Base-by-base conservation (phyloP, 2,329 filamentous ascomycete genomes). In the Clarireedia hainanense region DNA sequence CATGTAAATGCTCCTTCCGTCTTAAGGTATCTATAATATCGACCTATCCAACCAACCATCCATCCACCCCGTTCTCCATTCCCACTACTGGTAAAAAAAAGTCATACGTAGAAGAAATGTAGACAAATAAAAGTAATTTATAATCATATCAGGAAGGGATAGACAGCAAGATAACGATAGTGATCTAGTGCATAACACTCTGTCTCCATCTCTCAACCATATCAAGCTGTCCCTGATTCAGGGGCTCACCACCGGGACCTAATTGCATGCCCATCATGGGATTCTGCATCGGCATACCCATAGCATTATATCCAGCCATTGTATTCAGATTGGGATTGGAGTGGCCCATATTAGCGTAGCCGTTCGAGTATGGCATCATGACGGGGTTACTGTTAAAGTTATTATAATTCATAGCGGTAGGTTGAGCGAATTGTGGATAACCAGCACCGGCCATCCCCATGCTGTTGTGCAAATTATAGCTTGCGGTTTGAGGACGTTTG, bases 191-290 rank as follows among this genome's bases (percentile, higher is more conserved):
- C 65, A 68, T 68, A 6, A 70, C 65, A 45, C 67, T 69, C 58
- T 69, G 68, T 46, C 68, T 65, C 68, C 68, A 70, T 40, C 64
- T 58, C 61, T 70, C 68, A 24, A 70, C 68, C 68, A 68, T 69
- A 60, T 69, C 68, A 52, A 64, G 61, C 57, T 69, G 67, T 2
- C 66, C 67, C 53, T 69, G 63, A 48, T 66, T 66, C 14, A 64
- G 52, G 14, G 64, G 63, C 51, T 61, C 59, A 48, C 56, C 53
- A 5, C 54, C 57, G 10, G 47, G 46, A 4, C 60, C 57, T 61
- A 66, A 65, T 14, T 53, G 50, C 56, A 66, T 42, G 30, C 52
- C 54, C 47, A 53, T 50, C 57, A 65, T 60, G 15, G 58, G 56
- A 27, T 64, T 51, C 30, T 52, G 50, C 60, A 64, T 64, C 27